Evolutionary conservation across 106 monocot genomes (phyloP).

Genomic region (Dendrobium nobile): DNA sequence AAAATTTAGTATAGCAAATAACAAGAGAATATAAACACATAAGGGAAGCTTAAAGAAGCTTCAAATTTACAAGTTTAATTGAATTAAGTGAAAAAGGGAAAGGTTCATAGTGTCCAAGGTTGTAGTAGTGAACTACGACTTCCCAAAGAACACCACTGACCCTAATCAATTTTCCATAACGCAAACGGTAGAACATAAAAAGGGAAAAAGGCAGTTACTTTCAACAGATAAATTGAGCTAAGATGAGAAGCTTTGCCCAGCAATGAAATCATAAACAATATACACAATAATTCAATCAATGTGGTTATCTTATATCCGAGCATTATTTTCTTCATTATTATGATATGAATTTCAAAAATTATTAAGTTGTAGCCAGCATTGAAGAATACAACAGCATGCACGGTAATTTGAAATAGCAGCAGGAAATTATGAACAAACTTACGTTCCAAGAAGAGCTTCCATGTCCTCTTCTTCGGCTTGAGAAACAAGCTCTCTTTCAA

Average conservation of each 20-base stretch:
- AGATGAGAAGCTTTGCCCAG: not conserved
- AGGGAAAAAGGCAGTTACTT: not conserved
- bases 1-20: not conserved
- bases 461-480: conserved; percentile 99
- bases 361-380: not conserved
- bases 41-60: not conserved
- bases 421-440: conserved; percentile 14
- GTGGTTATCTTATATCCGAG: not conserved
- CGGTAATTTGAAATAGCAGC: not conserved
- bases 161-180: not conserved
- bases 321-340: not conserved
- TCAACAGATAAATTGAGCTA: not conserved
- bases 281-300: not conserved
- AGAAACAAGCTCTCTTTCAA: conserved; percentile 88
- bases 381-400: not conserved
- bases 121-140: not conserved
- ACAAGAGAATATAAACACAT: not conserved
- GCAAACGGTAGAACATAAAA: not conserved
- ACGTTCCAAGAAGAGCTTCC: conserved; percentile 99
- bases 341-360: not conserved
- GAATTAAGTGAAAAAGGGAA: not conserved
- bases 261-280: not conserved
- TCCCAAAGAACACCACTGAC: not conserved
- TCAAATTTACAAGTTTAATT: not conserved
- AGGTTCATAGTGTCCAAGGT: not conserved